Evolutionary conservation across 352 stramenopile species (phyloP).

Genomic region (Pythium dissotocum): DNA sequence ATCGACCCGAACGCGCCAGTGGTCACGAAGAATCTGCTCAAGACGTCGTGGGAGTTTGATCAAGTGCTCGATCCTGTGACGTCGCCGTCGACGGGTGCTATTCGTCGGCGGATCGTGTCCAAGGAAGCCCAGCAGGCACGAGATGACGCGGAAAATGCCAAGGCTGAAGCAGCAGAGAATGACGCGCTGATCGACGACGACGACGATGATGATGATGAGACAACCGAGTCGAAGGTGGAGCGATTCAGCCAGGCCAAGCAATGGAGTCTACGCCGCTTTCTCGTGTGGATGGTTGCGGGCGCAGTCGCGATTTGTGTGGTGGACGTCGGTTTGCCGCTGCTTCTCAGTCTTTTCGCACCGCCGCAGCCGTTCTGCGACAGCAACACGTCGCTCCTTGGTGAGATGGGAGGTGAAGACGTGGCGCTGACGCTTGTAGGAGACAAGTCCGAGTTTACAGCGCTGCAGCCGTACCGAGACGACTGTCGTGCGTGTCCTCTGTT

Average conservation of each 20-base stretch:
- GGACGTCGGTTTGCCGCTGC: constrained; percentile 43
- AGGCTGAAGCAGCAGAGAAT: constrained; percentile 25
- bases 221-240: constrained; percentile 43
- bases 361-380: constrained; percentile 57
- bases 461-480: constrained; percentile 48
- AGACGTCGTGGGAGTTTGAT: constrained; percentile 33
- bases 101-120: constrained; percentile 13
- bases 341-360: constrained; percentile 36
- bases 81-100: constrained; percentile 14
- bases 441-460: constrained; percentile 43
- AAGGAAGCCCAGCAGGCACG: constrained; percentile 25
- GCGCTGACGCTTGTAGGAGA: constrained; percentile 24
- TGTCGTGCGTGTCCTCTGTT: constrained; percentile 67
- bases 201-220: constrained; percentile 51
- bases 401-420: constrained; percentile 27
- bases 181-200: constrained; percentile 25
- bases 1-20: constrained; percentile 38
- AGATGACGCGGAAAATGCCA: constrained; percentile 25
- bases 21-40: constrained; percentile 24
- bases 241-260: constrained; percentile 38
- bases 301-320: constrained; percentile 41
- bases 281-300: constrained; percentile 40
- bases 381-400: constrained; percentile 22
- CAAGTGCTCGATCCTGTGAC: constrained; percentile 16
- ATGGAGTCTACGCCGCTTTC: constrained; percentile 39